These are phyloP conservation scores for Alternaria novae-zelandiae DNA, from an alignment of 2,329 filamentous ascomycete species.

Conservation along the genomic window DNA sequence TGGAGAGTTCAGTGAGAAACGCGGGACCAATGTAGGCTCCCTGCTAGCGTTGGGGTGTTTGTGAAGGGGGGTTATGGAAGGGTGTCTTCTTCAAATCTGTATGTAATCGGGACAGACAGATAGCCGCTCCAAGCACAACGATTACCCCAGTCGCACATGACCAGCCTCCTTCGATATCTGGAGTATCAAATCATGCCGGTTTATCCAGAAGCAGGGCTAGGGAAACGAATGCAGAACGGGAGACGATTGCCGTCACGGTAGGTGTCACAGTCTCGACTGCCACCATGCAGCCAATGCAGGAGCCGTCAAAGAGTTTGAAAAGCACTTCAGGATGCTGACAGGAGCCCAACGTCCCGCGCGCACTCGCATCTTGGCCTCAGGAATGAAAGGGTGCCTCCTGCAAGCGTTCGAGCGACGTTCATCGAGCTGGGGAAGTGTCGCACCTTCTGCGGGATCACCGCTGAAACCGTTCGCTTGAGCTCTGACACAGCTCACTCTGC, in stretches of 20 bases:
- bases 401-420: slow-evolving; percentile 9
- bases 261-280: slow-evolving; percentile 22
- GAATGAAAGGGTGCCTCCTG: slow-evolving; percentile 8
- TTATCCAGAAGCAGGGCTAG: neutral
- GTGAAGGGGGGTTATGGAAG: neutral
- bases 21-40: neutral
- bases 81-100: neutral
- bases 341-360: slow-evolving; percentile 4
- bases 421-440: slow-evolving; percentile 10
- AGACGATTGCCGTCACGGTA: neutral
- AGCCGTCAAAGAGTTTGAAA: slow-evolving; percentile 18
- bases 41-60: neutral
- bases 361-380: neutral
- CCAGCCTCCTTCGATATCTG: neutral
- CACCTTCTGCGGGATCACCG: slow-evolving; percentile 8
- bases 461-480: slow-evolving; percentile 19
- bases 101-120: neutral
- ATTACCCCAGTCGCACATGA: neutral
- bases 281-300: slow-evolving; percentile 11
- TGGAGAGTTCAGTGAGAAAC: neutral
- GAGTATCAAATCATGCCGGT: neutral
- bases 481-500: slow-evolving; percentile 19
- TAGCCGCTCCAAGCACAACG: neutral
- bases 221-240: neutral
- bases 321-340: slow-evolving; percentile 18